Base-by-base conservation (phyloP, 768 basidiomycete species). In the Mycena crocata region DNA sequence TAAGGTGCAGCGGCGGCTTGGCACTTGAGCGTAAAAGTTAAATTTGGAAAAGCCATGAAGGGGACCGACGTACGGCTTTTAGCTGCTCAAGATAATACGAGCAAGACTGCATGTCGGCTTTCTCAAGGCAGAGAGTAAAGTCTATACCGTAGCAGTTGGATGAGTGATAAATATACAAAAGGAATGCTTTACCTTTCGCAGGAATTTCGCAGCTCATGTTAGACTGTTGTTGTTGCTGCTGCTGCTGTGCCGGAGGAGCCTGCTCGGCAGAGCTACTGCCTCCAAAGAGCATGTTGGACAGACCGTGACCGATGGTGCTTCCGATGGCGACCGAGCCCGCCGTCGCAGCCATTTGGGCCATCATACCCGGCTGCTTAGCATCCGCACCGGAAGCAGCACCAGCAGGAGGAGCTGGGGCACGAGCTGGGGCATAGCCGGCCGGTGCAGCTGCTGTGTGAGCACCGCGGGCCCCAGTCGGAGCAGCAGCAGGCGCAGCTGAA, bases 281-380 rank as follows among this genome's bases (percentile, higher is more conserved):
- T 50, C 95, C 95, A 72, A 96, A 97, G 30, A 64, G 31, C 63
- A 64, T 94, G 77, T 78, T 86, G 44, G 93, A 94, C 69, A 97
- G 75, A n/a, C 95, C 95, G 75, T 97, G 95, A 48, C 94, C 95
- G 68, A 97, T 87, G 61, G 90, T 90, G 10, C 93, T 95, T 28
- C 95, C 95, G 52, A 94, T 83, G 7, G 94, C 95, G 54, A 96
- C 94, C 62, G 93, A 93, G 67, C 94, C 95, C 30, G 94, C 95
- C 8, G 95, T 94, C 7, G 93, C 92, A 58, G 94, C 94, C 93
- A 95, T 95, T 74, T 93, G 91, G 0, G 88, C 85, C 21, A 95
- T 60, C 85, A 95, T 83, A 17, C 94, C 93, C 1, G 94, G 93
- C 67, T 86, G 82, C 65, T 83, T 77, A 48, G 83, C 82, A 39